Conservation (phyloP, 2,329 filamentous ascomycete species). For the Metarhizium robertsii region DNA sequence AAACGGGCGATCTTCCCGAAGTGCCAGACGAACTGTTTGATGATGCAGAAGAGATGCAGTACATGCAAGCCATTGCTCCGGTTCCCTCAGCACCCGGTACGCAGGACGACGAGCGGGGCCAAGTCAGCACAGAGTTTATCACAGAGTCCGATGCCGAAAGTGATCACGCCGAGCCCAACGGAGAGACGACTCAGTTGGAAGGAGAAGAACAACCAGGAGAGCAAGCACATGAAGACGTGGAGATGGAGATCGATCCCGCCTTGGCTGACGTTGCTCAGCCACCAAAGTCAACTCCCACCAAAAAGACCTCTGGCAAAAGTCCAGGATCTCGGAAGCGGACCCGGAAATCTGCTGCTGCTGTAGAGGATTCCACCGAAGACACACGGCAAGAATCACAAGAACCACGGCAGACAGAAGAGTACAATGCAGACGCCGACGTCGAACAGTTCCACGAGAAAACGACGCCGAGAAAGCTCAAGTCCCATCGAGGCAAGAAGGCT, state of each 20-base stretch:
- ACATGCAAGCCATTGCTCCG: slow-evolving; percentile 14
- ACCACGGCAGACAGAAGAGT: slow-evolving; percentile 8
- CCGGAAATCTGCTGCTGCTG: slow-evolving; percentile 14
- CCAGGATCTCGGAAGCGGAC: slow-evolving; percentile 13
- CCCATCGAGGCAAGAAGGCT: slow-evolving; percentile 8
- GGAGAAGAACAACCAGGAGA: background rate
- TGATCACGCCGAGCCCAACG: slow-evolving; percentile 8
- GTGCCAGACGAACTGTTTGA: slow-evolving; percentile 20
- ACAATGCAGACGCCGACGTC: slow-evolving; percentile 18
- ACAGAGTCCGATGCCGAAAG: slow-evolving; percentile 20
- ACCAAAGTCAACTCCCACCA: slow-evolving; percentile 17
- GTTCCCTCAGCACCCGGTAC: background rate
- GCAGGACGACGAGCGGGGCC: background rate
- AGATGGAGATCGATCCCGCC: slow-evolving; percentile 24
- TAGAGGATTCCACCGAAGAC: slow-evolving; percentile 24
- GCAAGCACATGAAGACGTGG: slow-evolving; percentile 9
- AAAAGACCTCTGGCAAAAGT: slow-evolving; percentile 14
- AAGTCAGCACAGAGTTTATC: slow-evolving; percentile 19
- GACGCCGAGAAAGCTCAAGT: slow-evolving; percentile 20
- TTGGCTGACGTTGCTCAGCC: slow-evolving; percentile 11
- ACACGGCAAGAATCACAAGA: slow-evolving; percentile 8
- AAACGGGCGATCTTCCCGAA: slow-evolving; percentile 23
- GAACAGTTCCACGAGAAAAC: slow-evolving; percentile 16
- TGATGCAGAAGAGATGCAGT: slow-evolving; percentile 23
- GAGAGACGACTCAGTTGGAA: slow-evolving; percentile 5